These are phyloP conservation scores for Rhizopus sp. DNA, from an alignment of 371 early-diverging fungal species.

Conservation along the genomic window DNA sequence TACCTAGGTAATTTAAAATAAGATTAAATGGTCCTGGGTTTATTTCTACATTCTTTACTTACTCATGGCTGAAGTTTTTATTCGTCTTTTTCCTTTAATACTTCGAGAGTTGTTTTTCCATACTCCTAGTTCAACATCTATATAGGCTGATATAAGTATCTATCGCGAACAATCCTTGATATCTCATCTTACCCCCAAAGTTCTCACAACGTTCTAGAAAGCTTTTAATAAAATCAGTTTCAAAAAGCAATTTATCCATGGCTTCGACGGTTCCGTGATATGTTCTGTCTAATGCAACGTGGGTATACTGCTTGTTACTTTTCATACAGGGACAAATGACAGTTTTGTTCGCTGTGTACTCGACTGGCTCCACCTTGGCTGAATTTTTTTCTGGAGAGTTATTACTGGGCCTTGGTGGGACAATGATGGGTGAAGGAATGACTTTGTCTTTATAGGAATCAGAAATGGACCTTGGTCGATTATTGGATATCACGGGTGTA, in stretches of 20 bases:
- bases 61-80: conserved; percentile 25
- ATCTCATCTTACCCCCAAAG: conserved; percentile 24
- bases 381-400: conserved; percentile 1
- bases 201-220: conserved; percentile 37
- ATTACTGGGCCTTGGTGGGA: conserved; percentile 1
- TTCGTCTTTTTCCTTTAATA: conserved; percentile 21
- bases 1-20: conserved; percentile 39
- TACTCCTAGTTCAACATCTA: conserved; percentile 31
- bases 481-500: background rate
- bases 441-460: conserved; percentile 10
- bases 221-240: conserved; percentile 26
- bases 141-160: background rate
- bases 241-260: conserved; percentile 43
- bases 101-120: conserved; percentile 32
- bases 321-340: conserved; percentile 45
- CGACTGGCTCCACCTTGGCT: background rate
- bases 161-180: background rate
- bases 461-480: conserved; percentile 21
- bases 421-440: conserved; percentile 2
- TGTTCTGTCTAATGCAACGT: conserved; percentile 40
- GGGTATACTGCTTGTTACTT: conserved; percentile 42
- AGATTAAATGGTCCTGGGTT: background rate
- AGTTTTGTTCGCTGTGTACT: conserved; percentile 2
- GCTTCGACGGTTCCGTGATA: conserved; percentile 44
- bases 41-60: background rate